Conservation (phyloP, 331 rosid species). For the Pyracantha coccinea region DNA sequence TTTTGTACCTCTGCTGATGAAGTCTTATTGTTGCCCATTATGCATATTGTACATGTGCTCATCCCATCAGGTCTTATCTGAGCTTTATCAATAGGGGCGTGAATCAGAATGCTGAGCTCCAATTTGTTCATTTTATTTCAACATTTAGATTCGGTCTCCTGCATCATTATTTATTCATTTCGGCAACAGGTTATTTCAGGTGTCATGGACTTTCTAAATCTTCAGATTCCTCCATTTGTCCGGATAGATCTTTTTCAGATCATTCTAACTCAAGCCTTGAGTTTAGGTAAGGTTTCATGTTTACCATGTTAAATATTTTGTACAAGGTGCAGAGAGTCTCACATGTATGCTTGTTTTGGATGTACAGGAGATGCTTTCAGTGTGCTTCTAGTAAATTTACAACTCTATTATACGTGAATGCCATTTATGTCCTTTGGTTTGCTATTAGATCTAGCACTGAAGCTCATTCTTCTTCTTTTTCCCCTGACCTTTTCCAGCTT, state of each 20-base stretch:
- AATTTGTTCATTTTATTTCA: neutral
- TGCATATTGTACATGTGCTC: neutral
- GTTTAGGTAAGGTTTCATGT: slow-evolving; percentile 54
- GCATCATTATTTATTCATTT: slow-evolving; percentile 12
- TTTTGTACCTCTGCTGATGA: neutral
- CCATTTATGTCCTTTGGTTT: neutral
- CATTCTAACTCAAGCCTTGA: slow-evolving; percentile 63
- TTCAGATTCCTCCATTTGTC: slow-evolving; percentile 82
- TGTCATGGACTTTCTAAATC: slow-evolving; percentile 60
- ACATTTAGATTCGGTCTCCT: slow-evolving; percentile 12
- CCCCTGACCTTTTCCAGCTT: neutral
- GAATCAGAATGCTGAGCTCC: neutral
- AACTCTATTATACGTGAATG: neutral
- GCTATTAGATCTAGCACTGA: neutral
- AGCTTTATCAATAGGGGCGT: neutral
- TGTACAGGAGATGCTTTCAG: neutral
- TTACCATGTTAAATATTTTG: neutral
- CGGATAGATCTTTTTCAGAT: slow-evolving; percentile 90
- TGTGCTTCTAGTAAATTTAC: neutral
- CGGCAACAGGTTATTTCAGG: slow-evolving; percentile 73
- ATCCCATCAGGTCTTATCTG: neutral
- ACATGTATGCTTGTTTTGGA: neutral
- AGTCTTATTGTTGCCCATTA: neutral
- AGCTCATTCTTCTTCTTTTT: neutral
- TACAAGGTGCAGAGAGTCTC: neutral